Evolutionary conservation across 345 rosid species (phyloP).

Genomic region (Diplotaxis tenuifolia): DNA sequence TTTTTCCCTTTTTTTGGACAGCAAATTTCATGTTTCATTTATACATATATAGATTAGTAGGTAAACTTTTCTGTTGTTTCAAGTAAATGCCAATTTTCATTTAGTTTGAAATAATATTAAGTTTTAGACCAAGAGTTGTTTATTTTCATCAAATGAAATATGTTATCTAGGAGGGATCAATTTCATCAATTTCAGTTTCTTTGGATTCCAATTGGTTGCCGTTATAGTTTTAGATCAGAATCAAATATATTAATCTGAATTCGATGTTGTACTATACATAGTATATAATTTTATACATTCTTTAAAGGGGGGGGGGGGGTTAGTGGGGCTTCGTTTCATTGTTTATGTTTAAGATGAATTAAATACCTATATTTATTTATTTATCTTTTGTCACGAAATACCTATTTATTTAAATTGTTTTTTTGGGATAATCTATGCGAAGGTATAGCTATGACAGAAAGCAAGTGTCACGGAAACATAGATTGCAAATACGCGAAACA

Average conservation of each 20-base stretch:
- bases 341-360: not conserved
- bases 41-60: not conserved
- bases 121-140: not conserved
- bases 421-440: not conserved
- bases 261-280: not conserved
- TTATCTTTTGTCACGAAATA: not conserved
- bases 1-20: too few relatives aligned
- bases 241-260: not conserved
- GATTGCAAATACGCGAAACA: constrained; percentile 1
- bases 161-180: not conserved
- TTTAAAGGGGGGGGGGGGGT: not conserved
- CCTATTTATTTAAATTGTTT: not conserved
- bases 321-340: not conserved
- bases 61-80: not conserved
- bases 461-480: not conserved
- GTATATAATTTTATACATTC: not conserved
- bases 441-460: not conserved
- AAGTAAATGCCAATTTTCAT: not conserved
- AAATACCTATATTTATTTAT: not conserved
- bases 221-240: not conserved
- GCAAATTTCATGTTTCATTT: too few relatives aligned
- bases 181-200: not conserved
- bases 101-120: not conserved
- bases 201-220: not conserved
- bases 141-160: not conserved